Evolutionary conservation across 306 rosid species (phyloP), one percentile per base, ranked within the genome.

Genomic region (Ammopiptanthus mongolicus): DNA sequence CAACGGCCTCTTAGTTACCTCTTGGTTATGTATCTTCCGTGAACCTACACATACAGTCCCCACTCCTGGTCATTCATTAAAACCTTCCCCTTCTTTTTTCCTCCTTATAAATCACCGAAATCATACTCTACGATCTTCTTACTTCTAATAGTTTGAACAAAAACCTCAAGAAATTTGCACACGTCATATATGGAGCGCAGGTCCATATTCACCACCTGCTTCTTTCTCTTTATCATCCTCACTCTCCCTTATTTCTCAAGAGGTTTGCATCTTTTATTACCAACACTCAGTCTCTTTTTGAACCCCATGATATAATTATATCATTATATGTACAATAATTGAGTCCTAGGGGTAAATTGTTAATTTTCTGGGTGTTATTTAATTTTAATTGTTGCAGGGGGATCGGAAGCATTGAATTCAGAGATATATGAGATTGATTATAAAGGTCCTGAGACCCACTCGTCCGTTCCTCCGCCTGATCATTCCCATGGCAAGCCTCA

Each of bases 391-490:
- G 0, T 51, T 12, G 55, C 44, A 86, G 92, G 92, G 77, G 80
- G 65, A 76, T 61, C 80, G 5, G 88, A 83, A 37, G 67, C 5
- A 19, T 25, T 84, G 73, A 88, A 78, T 53, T 52, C 76, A 41
- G 90, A 83, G 80, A 79, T 81, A 19, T 90, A 90, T 80, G 94
- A 92, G 69, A 92, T 92, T 42, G 97, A 92, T 61, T 92, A 92
- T 23, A 87, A 86, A 81, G 97, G 97, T 46, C 97, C 97, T 10
- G 90, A 92, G 78, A 92, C 98, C n/a, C 98, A 92, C 65, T 79
- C 94, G 2, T 83, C 87, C 1, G 52, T 75, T 59, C 89, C 92
- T 51, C 90, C 98, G 0, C 96, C 92, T 42, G 73, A 72, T 78
- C 85, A 82, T 71, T 76, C 85, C 28, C 81, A 57, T 66, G 79